These are phyloP conservation scores for Neurospora tetrasperma DNA, from an alignment of 495 filamentous ascomycete genomes.

Conservation along the genomic window DNA sequence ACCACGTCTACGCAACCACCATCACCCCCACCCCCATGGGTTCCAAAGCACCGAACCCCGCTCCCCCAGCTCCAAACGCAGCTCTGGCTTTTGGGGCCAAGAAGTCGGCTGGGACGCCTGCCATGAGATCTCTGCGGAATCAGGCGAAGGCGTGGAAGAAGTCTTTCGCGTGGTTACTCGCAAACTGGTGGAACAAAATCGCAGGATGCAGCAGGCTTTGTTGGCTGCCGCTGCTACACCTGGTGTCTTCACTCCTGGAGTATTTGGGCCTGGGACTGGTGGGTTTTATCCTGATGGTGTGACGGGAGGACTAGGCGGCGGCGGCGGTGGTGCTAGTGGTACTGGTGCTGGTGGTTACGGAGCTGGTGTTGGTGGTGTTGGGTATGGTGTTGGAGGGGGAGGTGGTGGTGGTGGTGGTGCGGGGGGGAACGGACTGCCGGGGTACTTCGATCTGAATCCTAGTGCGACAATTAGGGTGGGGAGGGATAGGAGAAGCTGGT, in stretches of 20 bases:
- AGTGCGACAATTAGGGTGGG: slow-evolving; percentile 53
- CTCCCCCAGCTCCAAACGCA: slow-evolving; percentile 61
- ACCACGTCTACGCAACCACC: not conserved
- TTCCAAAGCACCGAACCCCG: slow-evolving; percentile 35
- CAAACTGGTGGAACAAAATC: slow-evolving; percentile 87
- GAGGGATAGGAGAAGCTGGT: slow-evolving; percentile 52
- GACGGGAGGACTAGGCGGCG: not conserved
- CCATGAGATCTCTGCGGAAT: slow-evolving; percentile 90
- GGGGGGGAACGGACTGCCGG: slow-evolving; percentile 15
- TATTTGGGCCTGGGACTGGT: not conserved
- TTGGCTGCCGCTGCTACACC: slow-evolving; percentile 25
- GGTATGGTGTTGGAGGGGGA: not conserved
- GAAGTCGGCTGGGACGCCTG: slow-evolving; percentile 93
- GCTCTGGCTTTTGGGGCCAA: slow-evolving; percentile 79
- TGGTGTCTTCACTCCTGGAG: slow-evolving; percentile 3
- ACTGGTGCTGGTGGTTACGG: not conserved
- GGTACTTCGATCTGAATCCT: slow-evolving; percentile 38
- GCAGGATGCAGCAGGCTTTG: slow-evolving; percentile 52
- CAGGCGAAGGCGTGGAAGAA: slow-evolving; percentile 93
- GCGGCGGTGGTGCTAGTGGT: not conserved
- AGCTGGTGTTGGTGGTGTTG: not conserved
- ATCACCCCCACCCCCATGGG: not conserved
- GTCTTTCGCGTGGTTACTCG: slow-evolving; percentile 91
- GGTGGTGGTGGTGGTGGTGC: not conserved
- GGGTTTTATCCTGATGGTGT: slow-evolving; percentile 1